A percentile compares a stretch with the other conserved stretches of the same genome.
phyloP scores from a whole-genome alignment of 305 asterid genomes.

The Salvia sclarea region DNA sequence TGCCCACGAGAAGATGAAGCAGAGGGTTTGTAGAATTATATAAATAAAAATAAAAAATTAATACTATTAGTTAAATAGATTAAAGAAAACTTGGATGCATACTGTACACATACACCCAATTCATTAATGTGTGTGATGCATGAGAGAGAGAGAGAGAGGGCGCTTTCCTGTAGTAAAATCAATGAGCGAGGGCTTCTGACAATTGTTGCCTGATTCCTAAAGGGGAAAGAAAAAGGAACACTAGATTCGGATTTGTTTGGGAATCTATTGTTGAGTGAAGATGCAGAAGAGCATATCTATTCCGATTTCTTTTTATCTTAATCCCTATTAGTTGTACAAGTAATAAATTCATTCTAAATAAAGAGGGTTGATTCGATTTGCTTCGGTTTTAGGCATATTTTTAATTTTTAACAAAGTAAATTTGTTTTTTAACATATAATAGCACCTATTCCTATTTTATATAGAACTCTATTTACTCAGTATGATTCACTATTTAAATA shows the following conservation, averaged over 20 bases:
- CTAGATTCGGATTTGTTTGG: background rate
- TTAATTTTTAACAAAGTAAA: too few species aligned
- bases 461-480: too few species aligned
- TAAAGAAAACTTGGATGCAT: background rate
- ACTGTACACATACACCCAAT: background rate
- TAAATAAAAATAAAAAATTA: background rate
- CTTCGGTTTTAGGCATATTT: too few species aligned
- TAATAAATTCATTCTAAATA: too few species aligned
- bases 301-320: background rate
- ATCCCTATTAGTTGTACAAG: background rate
- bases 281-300: background rate
- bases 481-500: too few species aligned
- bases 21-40: background rate
- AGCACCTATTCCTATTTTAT: too few species aligned
- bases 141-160: background rate
- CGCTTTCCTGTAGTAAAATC: background rate
- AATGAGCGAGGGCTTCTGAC: background rate
- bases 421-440: too few species aligned
- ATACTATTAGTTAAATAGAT: background rate
- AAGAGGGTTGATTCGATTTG: too few species aligned
- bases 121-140: background rate
- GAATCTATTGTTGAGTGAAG: background rate
- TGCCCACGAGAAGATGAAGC: conserved; percentile 22
- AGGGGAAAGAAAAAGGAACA: background rate
- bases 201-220: background rate